Evolutionary conservation across 2,329 filamentous ascomycete species (phyloP).

Genomic region (Coniella lustricola): DNA sequence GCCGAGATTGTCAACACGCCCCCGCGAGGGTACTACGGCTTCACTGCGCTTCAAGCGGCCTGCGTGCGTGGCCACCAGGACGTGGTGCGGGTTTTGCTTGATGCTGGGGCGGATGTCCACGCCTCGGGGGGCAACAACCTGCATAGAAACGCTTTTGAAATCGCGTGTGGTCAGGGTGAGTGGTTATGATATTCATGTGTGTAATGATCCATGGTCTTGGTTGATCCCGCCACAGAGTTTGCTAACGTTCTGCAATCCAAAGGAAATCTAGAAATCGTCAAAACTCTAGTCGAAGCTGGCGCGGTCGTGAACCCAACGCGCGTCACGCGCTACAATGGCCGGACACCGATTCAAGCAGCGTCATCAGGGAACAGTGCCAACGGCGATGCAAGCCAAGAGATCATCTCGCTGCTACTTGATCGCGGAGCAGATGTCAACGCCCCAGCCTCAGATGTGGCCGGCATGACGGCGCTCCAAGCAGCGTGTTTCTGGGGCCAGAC

Average conservation of each 20-base stretch:
- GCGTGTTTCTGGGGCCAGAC: conserved; percentile 14
- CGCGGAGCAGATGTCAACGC: conserved; percentile 31
- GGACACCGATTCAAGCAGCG: conserved; percentile 33
- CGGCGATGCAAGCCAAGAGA: conserved; percentile 7
- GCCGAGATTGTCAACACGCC: conserved; percentile 23
- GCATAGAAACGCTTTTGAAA: conserved; percentile 33
- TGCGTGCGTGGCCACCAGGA: conserved; percentile 22
- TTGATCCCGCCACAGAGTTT: no score
- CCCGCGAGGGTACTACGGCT: conserved; percentile 27
- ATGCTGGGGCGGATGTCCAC: conserved; percentile 27
- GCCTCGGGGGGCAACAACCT: conserved; percentile 27
- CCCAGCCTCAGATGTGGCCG: conserved; percentile 16
- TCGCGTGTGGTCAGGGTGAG: conserved; percentile 25
- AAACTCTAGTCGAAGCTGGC: conserved; percentile 23
- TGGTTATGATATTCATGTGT: not conserved
- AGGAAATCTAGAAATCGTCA: conserved; percentile 20
- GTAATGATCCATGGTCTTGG: no score
- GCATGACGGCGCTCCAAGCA: conserved; percentile 21
- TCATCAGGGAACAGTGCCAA: conserved; percentile 13
- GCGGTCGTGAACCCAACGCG: conserved; percentile 25
- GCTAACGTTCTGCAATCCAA: no score
- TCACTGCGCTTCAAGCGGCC: conserved; percentile 32
- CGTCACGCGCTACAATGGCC: conserved; percentile 26
- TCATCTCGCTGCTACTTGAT: conserved; percentile 26
- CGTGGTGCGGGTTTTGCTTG: conserved; percentile 24